These are phyloP conservation scores for Penicillium sp. DNA, from an alignment of 2,329 filamentous ascomycete species.

Conservation along the genomic window DNA sequence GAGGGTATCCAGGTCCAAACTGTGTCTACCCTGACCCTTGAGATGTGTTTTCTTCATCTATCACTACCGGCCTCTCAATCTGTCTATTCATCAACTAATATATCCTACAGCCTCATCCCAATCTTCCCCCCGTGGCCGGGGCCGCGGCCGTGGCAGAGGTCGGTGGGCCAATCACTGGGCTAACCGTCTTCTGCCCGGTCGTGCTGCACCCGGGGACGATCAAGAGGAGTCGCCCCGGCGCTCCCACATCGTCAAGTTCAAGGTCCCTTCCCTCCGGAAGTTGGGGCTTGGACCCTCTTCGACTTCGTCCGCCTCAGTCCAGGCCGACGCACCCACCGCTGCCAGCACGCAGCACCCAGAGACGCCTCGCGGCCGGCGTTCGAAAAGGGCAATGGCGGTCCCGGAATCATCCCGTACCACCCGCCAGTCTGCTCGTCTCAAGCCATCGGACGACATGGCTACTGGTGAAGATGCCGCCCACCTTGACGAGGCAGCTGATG, in stretches of 20 bases:
- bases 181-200: slow-evolving; percentile 19
- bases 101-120: slow-evolving; percentile 20
- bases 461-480: slow-evolving; percentile 23
- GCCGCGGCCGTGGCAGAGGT: slow-evolving; percentile 25
- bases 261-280: slow-evolving; percentile 15
- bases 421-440: slow-evolving; percentile 41
- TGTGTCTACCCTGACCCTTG: background rate
- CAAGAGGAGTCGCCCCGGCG: slow-evolving; percentile 13
- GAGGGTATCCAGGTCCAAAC: background rate
- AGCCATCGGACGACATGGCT: slow-evolving; percentile 26
- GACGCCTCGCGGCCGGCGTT: slow-evolving; percentile 39
- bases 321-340: slow-evolving; percentile 17
- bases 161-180: slow-evolving; percentile 23
- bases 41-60: background rate
- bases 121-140: slow-evolving; percentile 20
- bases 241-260: slow-evolving; percentile 26
- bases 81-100: slow-evolving; percentile 11
- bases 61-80: background rate
- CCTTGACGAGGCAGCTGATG: background rate
- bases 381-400: slow-evolving; percentile 34
- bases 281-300: slow-evolving; percentile 1
- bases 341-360: slow-evolving; percentile 26
- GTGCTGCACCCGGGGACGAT: slow-evolving; percentile 3
- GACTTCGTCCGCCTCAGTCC: slow-evolving; percentile 2
- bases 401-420: slow-evolving; percentile 41